Evolutionary conservation across 2,329 filamentous ascomycete genomes (phyloP).

Genomic region (Trichoderma sp.): DNA sequence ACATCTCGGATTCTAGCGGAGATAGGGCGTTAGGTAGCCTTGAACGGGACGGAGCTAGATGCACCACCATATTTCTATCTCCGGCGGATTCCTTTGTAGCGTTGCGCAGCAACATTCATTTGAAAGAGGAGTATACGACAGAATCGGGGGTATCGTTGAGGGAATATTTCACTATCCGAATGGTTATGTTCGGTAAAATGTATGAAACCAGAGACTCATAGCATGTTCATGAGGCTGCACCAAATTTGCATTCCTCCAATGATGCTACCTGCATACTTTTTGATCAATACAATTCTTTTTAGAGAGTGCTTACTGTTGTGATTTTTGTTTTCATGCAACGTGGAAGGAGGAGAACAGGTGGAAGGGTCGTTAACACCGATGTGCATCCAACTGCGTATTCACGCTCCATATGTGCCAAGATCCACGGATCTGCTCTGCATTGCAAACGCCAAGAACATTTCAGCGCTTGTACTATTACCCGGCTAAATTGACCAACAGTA

Average conservation of each 20-base stretch:
- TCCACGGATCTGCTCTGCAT: neutral
- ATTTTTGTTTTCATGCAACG: neutral
- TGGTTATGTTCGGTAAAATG: neutral
- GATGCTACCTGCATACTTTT: neutral
- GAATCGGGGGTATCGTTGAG: neutral
- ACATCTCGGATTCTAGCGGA: neutral
- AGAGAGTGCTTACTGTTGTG: neutral
- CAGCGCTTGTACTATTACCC: neutral
- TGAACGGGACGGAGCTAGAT: neutral
- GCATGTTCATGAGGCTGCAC: neutral
- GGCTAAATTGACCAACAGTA: neutral
- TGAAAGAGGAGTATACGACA: neutral
- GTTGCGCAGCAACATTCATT: neutral
- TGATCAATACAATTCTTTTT: neutral
- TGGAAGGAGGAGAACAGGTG: neutral
- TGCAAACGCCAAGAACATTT: neutral
- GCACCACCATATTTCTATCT: neutral
- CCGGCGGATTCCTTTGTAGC: neutral
- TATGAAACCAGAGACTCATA: neutral
- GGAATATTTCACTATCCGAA: neutral
- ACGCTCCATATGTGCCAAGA: neutral
- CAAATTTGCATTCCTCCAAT: neutral
- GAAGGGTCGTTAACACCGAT: neutral
- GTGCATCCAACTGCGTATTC: neutral
- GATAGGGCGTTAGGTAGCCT: neutral